Base-by-base conservation (phyloP, 192 early-diverging fungal genomes). In the Cetraspora pellucida region DNA sequence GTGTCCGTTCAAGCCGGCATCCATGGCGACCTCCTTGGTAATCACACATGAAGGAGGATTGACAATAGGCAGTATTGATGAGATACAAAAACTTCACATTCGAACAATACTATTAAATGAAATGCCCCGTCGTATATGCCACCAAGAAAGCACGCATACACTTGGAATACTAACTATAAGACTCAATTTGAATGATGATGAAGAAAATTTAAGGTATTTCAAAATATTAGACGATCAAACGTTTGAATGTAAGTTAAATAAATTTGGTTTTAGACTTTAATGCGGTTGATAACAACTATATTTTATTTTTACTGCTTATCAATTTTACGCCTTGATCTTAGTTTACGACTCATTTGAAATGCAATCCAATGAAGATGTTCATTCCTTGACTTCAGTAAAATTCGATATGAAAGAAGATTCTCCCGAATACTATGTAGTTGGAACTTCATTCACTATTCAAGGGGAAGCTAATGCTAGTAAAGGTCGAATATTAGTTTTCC, bases 11-110 rank as follows among this genome's bases (percentile, higher is more conserved):
- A 85, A 81, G 52, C 89, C 85, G 44, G 75, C 76, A 0, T 55
- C 72, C 0, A 86, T 86, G 43, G 85, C 88, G 1, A 79, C 85
- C 44, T 85, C 88, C 0, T 69, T 95, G 19, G 91, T 91, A 3
- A 80, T 97, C 47, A 90, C 88, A n/a, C 87, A 88, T 49, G 82
- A 84, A 21, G 84, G 77, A 14, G 75, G 82, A 0, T 82, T 97
- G 13, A 84, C 85, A 52, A 83, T 99, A 75, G 96, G 93, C 0
- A 84, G 75, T 2, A 90, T 96, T 3, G 94, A 99, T 68, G 84
- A 89, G 7, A 91, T 93, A 46, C 93, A 95, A 80, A 92, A 92
- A 59, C 85, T 99, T 23, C 97, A 99, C 75, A 84, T 95, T 57
- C 87, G 87, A 13, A 91, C 82, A 21, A 72, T 91, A 13, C 83